Evolutionary conservation across 2,329 filamentous ascomycete species (phyloP).

Genomic region (Zasmidium angulare): DNA sequence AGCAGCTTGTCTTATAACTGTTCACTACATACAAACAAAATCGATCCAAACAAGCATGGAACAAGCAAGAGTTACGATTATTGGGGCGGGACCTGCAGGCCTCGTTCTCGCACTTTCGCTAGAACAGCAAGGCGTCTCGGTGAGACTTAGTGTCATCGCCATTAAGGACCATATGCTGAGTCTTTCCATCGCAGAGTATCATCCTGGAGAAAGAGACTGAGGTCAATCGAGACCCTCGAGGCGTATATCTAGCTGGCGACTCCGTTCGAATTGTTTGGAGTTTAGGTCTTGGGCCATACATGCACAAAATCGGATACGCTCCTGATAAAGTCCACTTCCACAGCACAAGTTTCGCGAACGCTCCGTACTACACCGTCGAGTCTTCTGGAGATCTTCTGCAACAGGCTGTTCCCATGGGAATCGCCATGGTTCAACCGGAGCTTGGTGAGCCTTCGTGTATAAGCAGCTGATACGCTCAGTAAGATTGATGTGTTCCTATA

Average conservation of each 20-base stretch:
- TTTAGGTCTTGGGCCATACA: slow-evolving; percentile 5
- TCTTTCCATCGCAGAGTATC: neutral
- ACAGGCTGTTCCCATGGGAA: slow-evolving; percentile 7
- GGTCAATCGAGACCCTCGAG: slow-evolving; percentile 10
- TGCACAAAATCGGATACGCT: slow-evolving; percentile 9
- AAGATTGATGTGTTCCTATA: neutral
- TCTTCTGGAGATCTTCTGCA: slow-evolving; percentile 2
- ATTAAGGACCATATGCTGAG: neutral
- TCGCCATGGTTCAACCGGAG: slow-evolving; percentile 11
- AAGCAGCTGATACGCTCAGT: too few species aligned
- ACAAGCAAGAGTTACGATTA: slow-evolving; percentile 4
- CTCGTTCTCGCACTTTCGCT: slow-evolving; percentile 5
- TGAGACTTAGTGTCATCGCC: neutral
- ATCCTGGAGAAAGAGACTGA: slow-evolving; percentile 10
- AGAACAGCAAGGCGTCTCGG: slow-evolving; percentile 1
- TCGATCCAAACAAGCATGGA: slow-evolving; percentile 1
- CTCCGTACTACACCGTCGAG: slow-evolving; percentile 5
- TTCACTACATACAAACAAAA: neutral
- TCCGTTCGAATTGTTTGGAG: slow-evolving; percentile 7
- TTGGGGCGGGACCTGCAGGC: slow-evolving; percentile 6
- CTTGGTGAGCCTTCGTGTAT: slow-evolving; percentile 1
- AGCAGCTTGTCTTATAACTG: neutral
- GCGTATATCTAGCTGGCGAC: slow-evolving; percentile 9
- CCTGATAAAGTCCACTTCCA: slow-evolving; percentile 9
- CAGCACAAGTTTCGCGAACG: neutral